Conservation (phyloP, 2,329 filamentous ascomycete species). For the Penicillium psychrosexuale region DNA sequence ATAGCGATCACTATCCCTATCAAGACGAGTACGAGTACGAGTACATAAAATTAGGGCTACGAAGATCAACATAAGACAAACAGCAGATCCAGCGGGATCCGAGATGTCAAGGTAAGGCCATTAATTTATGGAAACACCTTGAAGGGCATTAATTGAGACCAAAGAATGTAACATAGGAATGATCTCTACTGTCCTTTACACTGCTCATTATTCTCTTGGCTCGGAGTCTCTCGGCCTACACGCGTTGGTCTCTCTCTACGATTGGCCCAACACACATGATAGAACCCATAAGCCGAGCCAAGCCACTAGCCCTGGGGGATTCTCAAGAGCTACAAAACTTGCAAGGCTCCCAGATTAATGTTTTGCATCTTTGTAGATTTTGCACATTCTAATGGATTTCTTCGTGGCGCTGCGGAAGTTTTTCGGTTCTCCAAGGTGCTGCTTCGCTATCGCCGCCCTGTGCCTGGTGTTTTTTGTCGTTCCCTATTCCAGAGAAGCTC, state of each 20-base stretch:
- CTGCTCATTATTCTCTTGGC: not conserved
- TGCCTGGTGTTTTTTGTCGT: not conserved
- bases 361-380: not conserved
- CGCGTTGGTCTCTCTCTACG: not conserved
- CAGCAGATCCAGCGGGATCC: not conserved
- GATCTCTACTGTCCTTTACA: not conserved
- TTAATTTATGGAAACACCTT: no score
- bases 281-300: not conserved
- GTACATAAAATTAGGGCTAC: not conserved
- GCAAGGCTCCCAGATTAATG: not conserved
- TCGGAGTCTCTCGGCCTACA: not conserved
- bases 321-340: not conserved
- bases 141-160: not conserved
- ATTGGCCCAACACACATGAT: slow-evolving; percentile 1
- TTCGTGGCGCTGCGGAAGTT: not conserved
- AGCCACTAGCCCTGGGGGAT: not conserved
- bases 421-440: not conserved
- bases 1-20: slow-evolving; percentile 4
- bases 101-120: not conserved
- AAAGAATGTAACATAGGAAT: not conserved
- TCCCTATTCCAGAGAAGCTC: slow-evolving; percentile 1
- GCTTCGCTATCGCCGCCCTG: not conserved
- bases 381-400: not conserved
- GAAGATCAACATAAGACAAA: not conserved
- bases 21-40: not conserved